Conservation (phyloP, 306 rosid genomes). For the Potentilla sterilis region DNA sequence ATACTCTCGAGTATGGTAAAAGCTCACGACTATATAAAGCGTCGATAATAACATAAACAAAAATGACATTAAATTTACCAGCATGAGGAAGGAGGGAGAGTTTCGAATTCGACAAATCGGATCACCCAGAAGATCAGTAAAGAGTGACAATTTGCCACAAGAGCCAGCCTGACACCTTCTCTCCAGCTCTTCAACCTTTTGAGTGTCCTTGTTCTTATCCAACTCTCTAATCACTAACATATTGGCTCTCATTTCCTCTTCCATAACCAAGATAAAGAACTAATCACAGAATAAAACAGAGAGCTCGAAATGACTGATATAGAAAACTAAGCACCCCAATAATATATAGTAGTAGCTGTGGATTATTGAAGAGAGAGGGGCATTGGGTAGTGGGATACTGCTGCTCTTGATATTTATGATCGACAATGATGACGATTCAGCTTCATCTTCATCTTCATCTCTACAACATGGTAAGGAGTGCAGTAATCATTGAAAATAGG, state of each 20-base stretch:
- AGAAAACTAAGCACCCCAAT: neutral
- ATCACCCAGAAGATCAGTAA: constrained; percentile 74
- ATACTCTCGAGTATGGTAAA: neutral
- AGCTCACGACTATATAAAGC: neutral
- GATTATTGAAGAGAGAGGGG: neutral
- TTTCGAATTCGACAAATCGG: constrained; percentile 86
- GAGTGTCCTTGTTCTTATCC: constrained; percentile 36
- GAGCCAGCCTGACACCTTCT: constrained; percentile 67
- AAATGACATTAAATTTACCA: constrained; percentile 40
- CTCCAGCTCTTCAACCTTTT: constrained; percentile 61
- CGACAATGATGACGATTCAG: neutral
- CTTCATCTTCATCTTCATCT: neutral
- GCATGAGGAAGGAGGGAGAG: constrained; percentile 81
- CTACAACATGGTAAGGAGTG: constrained; percentile 3
- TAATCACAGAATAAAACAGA: neutral
- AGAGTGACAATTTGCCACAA: constrained; percentile 55
- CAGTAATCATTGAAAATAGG: neutral
- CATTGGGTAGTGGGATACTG: neutral
- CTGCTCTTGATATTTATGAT: neutral
- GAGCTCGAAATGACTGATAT: neutral
- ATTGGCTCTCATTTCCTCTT: neutral
- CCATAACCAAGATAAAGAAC: neutral
- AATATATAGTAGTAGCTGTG: neutral
- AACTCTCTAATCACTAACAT: constrained; percentile 41
- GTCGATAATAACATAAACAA: neutral